A percentile compares a stretch with the other conserved stretches of the same genome.
These are phyloP conservation scores for Suillus variegatus DNA, from an alignment of 768 basidiomycete species.

Conservation along the genomic window DNA sequence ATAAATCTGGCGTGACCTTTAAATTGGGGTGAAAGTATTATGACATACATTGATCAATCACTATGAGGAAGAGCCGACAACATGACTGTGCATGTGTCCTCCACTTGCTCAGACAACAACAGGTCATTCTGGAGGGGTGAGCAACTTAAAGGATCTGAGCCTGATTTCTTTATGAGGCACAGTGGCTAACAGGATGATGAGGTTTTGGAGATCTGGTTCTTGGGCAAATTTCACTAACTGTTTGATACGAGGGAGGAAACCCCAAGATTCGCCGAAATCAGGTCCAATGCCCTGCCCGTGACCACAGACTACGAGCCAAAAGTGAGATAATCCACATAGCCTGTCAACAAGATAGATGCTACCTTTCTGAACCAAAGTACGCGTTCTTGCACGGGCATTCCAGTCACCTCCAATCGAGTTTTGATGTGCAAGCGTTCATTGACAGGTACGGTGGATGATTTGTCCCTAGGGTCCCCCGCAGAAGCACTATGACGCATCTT, in stretches of 20 bases:
- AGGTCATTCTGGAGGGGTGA: conserved; percentile 48
- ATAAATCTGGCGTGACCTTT: not conserved
- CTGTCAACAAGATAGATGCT: conserved; percentile 14
- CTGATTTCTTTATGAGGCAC: conserved; percentile 35
- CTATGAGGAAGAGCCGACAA: conserved; percentile 7
- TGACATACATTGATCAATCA: not conserved
- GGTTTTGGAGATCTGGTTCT: conserved; percentile 21
- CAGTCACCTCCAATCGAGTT: conserved; percentile 33
- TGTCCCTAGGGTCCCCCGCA: conserved; percentile 63
- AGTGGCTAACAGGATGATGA: conserved; percentile 43
- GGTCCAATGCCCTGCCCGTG: conserved; percentile 65
- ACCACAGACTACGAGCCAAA: conserved; percentile 43
- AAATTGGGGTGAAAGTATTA: not conserved
- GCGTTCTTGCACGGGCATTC: conserved; percentile 38
- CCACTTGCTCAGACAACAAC: conserved; percentile 49
- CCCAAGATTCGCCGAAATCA: conserved; percentile 36
- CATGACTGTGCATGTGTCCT: conserved; percentile 47
- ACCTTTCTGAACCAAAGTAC: conserved; percentile 78
- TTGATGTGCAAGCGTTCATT: conserved; percentile 63
- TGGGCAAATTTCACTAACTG: conserved; percentile 14
- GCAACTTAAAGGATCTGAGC: conserved; percentile 25
- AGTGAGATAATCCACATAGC: conserved; percentile 8
- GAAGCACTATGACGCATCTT: conserved; percentile 72
- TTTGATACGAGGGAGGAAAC: conserved; percentile 12
- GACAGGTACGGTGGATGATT: conserved; percentile 42